phyloP scores from a whole-genome alignment of 805 yeast species.

The Komagataella ulmi region DNA sequence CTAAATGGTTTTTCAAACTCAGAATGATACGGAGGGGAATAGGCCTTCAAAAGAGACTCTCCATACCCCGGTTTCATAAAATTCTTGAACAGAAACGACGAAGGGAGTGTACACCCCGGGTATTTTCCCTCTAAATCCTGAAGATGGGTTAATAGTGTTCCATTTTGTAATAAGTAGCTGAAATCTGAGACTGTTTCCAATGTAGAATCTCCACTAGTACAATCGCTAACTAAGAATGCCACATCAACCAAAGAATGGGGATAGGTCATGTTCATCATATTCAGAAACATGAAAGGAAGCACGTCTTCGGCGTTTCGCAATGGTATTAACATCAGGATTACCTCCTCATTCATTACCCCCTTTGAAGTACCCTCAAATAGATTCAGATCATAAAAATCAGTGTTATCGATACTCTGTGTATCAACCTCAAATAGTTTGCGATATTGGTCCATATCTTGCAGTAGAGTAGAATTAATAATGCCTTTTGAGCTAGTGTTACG shows the following conservation, averaged over 20 bases:
- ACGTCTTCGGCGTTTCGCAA: conserved; percentile 68
- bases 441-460: not conserved
- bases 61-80: conserved; percentile 58
- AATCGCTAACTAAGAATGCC: conserved; percentile 72
- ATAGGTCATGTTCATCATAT: conserved; percentile 76
- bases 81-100: conserved; percentile 48
- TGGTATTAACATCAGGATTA: conserved; percentile 61
- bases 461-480: not conserved
- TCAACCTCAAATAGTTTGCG: not conserved
- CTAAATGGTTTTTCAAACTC: conserved; percentile 61
- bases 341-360: conserved; percentile 42
- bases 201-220: conserved; percentile 54
- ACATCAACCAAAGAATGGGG: conserved; percentile 71
- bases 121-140: conserved; percentile 24
- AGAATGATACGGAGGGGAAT: conserved; percentile 51
- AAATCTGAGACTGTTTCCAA: conserved; percentile 52
- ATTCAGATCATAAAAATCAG: conserved; percentile 49
- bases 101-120: conserved; percentile 13
- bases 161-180: conserved; percentile 57
- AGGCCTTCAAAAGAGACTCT: conserved; percentile 42
- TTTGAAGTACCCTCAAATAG: conserved; percentile 38
- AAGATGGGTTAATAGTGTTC: conserved; percentile 40
- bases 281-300: conserved; percentile 71
- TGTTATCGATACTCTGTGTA: conserved; percentile 9
- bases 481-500: not conserved